Evolutionary conservation across 768 basidiomycete genomes (phyloP), one percentile per base, ranked within the genome.

Genomic region (Cyclocybe aegerita): DNA sequence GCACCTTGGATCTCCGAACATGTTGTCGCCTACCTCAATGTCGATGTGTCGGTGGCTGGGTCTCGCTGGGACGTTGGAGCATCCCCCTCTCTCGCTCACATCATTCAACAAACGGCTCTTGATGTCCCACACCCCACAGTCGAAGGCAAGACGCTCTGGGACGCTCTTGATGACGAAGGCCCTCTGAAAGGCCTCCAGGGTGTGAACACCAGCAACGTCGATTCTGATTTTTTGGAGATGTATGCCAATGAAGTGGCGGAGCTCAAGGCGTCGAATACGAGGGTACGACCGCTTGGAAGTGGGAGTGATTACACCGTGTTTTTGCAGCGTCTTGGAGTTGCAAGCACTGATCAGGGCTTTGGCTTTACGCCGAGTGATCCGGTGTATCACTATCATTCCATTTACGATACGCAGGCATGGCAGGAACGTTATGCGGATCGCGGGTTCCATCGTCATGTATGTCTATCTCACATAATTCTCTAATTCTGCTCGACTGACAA

Each of bases 291-390:
- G 11, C 70, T 93, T n/a, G 92, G 92, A 36, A 89, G 86, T 45
- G 92, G 92, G 17, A 92, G 90, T 50, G 96, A 98, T 67, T 98
- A 79, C 58, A 97, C 95, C 0, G 87, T 92, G 8, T 97, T 98
- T 72, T 69, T 98, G 59, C 92, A 98, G 66, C 75, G 85, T 43
- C 60, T 81, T 15, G 79, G 79, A n/a, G 67, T 81, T 32, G 73
- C 79, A 17, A 77, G 74, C 50, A 59, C 69, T 4, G 69, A 78
- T 46, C 67, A 72, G 59, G 74, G 77, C 64, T 74, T 76, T 63
- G 55, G 60, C 14, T 42, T 38, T 17, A 68, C 76, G n/a, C 65
- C 67, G 1, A 73, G 70, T 11, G 87, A 88, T 57, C 76, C 87
- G 9, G 73, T 75, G 2, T 91, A 90, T 57, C 90, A 92, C 64